Conservation (phyloP, 1,284 basidiomycete genomes). For the Tilletia horrida region DNA sequence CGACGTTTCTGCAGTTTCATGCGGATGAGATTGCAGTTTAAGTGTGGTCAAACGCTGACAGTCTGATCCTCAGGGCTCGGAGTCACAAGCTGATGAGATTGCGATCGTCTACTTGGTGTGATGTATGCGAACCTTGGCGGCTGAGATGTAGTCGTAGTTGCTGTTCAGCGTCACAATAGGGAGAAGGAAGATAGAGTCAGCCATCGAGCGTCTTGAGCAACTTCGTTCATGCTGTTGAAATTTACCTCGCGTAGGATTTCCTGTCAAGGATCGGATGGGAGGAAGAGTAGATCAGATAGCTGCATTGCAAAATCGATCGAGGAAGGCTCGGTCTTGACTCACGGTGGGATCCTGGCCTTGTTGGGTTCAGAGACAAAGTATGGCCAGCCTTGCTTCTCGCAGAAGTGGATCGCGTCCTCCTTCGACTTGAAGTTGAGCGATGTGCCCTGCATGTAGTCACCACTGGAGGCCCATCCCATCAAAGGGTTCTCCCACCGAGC, state of each 20-base stretch:
- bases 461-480: conserved; percentile 89
- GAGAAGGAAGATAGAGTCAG: neutral
- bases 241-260: conserved; percentile 8
- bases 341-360: conserved; percentile 54
- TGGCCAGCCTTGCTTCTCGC: conserved; percentile 65
- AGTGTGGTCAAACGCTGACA: too few species aligned
- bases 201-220: neutral
- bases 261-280: neutral
- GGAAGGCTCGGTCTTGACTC: conserved; percentile 13
- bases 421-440: conserved; percentile 80
- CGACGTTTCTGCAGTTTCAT: too few species aligned
- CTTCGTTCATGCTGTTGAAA: too few species aligned
- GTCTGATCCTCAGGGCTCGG: too few species aligned
- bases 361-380: conserved; percentile 57
- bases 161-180: neutral
- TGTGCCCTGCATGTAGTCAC: conserved; percentile 95
- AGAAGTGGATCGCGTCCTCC: conserved; percentile 90
- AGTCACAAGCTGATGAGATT: too few species aligned
- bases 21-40: too few species aligned
- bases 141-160: conserved; percentile 77
- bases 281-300: neutral
- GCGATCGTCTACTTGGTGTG: conserved; percentile 73
- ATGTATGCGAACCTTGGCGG: conserved; percentile 70
- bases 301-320: neutral
- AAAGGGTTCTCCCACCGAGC: conserved; percentile 98